Percentiles rank a stretch among this genome's conserved stretches.
Conservation (phyloP, 2,329 filamentous ascomycete genomes). For the Aureobasidium sp. region DNA sequence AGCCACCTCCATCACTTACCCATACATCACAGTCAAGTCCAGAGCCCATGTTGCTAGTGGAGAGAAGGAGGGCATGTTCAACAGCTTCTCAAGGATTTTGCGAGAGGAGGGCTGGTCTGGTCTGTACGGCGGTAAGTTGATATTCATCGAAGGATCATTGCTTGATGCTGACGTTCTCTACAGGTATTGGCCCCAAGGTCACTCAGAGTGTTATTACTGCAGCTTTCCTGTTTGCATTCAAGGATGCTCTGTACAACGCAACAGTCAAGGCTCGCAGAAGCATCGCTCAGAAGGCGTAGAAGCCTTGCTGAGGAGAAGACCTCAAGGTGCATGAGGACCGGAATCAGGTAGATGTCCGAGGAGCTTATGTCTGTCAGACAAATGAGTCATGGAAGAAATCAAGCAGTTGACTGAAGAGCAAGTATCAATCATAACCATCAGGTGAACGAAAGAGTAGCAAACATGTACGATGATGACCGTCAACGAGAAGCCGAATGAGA, state of each 20-base stretch:
- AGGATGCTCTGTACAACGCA: slow-evolving; percentile 87
- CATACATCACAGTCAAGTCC: slow-evolving; percentile 98
- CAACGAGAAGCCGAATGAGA: not conserved
- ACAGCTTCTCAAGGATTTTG: slow-evolving; percentile 71
- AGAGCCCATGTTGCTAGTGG: slow-evolving; percentile 86
- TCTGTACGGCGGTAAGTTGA: slow-evolving; percentile 73
- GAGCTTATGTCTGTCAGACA: not conserved
- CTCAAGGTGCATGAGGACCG: no score
- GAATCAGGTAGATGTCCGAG: not conserved
- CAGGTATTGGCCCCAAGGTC: slow-evolving; percentile 92
- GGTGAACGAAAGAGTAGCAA: not conserved
- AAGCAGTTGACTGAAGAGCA: no score
- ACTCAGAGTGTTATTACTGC: slow-evolving; percentile 95
- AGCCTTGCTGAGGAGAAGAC: not conserved
- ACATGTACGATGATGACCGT: not conserved
- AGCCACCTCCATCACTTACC: slow-evolving; percentile 89
- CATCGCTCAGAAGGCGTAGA: slow-evolving; percentile 8
- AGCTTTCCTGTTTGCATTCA: slow-evolving; percentile 94
- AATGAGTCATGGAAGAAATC: not conserved
- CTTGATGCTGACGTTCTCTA: slow-evolving; percentile 9
- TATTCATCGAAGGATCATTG: not conserved
- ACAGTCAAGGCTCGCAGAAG: slow-evolving; percentile 56
- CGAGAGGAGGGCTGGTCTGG: slow-evolving; percentile 85
- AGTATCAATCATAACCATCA: no score
- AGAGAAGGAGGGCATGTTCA: slow-evolving; percentile 69